Conservation (phyloP, 139 green algal genomes). For the Chlamydomonas eustigma region DNA sequence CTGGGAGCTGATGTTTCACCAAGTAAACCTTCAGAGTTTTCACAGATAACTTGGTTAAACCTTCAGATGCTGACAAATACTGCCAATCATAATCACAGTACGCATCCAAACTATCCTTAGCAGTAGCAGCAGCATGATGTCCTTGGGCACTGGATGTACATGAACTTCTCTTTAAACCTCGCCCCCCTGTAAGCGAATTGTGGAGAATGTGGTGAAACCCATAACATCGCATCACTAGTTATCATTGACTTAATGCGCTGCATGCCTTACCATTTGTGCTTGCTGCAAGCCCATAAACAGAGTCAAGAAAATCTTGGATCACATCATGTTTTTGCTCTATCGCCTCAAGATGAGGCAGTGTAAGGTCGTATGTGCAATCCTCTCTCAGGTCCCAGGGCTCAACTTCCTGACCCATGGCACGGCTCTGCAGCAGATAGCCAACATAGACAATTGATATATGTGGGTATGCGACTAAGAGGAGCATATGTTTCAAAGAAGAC, state of each 20-base stretch:
- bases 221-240: not conserved
- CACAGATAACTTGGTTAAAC: not conserved
- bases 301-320: not conserved
- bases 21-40: not conserved
- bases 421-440: not conserved
- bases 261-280: not conserved
- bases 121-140: not conserved
- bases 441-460: too few relatives aligned
- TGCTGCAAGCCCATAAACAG: not conserved
- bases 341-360: not conserved
- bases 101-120: not conserved
- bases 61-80: not conserved
- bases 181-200: not conserved
- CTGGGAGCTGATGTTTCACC: not conserved
- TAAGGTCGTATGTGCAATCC: not conserved
- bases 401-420: not conserved
- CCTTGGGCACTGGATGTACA: not conserved
- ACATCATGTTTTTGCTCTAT: not conserved
- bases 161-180: not conserved
- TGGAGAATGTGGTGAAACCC: not conserved
- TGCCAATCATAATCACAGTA: not conserved
- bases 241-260: not conserved
- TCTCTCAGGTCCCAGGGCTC: not conserved
- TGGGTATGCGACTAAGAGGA: too few relatives aligned
- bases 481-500: too few relatives aligned